Base-by-base conservation (phyloP, 2,329 filamentous ascomycete species). In the Cadophora sp. region DNA sequence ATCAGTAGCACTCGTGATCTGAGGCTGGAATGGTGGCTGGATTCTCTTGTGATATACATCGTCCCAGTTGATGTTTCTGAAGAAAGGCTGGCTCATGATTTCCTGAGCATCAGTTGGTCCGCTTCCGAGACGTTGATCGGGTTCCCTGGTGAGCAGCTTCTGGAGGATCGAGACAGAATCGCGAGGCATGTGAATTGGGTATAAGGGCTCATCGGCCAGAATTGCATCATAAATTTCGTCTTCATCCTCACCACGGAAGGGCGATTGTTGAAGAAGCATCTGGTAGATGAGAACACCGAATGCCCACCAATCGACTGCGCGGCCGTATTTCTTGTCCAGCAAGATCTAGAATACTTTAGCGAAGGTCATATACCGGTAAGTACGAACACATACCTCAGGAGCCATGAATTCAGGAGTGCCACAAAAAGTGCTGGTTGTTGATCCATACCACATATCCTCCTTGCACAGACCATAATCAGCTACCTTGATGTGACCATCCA, bases 341-440 rank as follows among this genome's bases (percentile, higher is more conserved):
- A 99, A 84, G 81, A 99, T 99, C 91, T 97, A 55, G 4, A 7
- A 37, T 22, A n/a, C 70, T 73, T 77, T 64, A 84, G 81, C 46
- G 67, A 46, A 37, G 37, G 16, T 26, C 31, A 53, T 29, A 43
- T n/a, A 6, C 7, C 9, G 14, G 26, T n/a, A 74, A 70, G 60
- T 26, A 31, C 2, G 22, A 51, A 31, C 19, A 77, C 84, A 76
- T 85, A 97, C 93, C 85, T 99, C 96, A 9, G 96, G 96, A 9
- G 96, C 96, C 96, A 99, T 99, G 74, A 99, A 99, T 79, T 99
- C 96, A 19, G 96, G 96, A n/a, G 96, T 99, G 80, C 96, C 96
- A 79, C 96, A 99, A 84, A 99, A 99, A 8, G 96, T 99, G 82
- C 94, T 95, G 0, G 96, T 99, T 2, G 92, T 97, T 66, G 92